Evolutionary conservation across 2,329 filamentous ascomycete genomes (phyloP).

Genomic region (Penicillium sp.): DNA sequence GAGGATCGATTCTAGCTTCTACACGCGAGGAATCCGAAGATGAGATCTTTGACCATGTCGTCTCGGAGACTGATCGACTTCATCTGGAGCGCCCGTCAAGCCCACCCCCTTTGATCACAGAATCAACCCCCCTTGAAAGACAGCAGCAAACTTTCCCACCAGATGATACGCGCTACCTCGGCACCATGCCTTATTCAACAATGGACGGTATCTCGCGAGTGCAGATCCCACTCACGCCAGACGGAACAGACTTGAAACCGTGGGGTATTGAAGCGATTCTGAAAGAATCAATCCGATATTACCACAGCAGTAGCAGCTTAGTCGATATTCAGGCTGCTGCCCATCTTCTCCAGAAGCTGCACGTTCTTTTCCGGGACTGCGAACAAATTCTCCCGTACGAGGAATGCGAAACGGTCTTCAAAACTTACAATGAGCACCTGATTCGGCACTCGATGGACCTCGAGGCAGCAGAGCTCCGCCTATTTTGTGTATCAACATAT

Average conservation of each 20-base stretch:
- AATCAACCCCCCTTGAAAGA: conserved; percentile 33
- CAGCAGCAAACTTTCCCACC: conserved; percentile 9
- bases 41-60: conserved; percentile 29
- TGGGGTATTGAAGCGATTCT: conserved; percentile 43
- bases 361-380: conserved; percentile 39
- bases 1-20: conserved; percentile 21
- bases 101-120: conserved; percentile 38
- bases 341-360: conserved; percentile 44
- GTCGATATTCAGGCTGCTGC: conserved; percentile 45
- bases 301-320: conserved; percentile 37
- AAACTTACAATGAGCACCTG: conserved; percentile 59
- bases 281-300: conserved; percentile 42
- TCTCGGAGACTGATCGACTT: conserved; percentile 27
- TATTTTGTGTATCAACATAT: conserved; percentile 55
- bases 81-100: conserved; percentile 48
- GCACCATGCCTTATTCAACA: conserved; percentile 3
- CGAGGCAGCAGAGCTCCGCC: conserved; percentile 57
- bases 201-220: conserved; percentile 26
- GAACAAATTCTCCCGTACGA: conserved; percentile 42
- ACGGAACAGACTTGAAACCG: conserved; percentile 34
- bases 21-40: conserved; percentile 23
- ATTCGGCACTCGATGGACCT: conserved; percentile 45
- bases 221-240: conserved; percentile 35
- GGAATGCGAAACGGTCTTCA: conserved; percentile 57
- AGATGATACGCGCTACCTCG: neutral